These are phyloP conservation scores for Knufia fluminis DNA, from an alignment of 2,329 filamentous ascomycete genomes.

Conservation along the genomic window DNA sequence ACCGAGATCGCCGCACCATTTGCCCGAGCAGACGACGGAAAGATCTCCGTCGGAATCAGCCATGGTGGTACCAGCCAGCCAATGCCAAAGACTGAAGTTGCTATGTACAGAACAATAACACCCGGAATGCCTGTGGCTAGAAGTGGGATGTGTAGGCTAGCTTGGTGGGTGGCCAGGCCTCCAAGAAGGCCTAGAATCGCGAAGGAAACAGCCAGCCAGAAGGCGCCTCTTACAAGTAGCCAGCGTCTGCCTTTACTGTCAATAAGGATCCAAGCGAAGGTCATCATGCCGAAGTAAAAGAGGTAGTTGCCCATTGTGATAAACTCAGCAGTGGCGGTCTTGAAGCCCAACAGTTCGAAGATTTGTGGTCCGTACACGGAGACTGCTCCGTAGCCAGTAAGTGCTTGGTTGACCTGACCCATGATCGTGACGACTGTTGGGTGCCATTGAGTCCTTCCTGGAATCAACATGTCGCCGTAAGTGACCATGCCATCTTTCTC, in stretches of 20 bases:
- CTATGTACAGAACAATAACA: conserved; percentile 23
- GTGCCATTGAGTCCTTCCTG: conserved; percentile 48
- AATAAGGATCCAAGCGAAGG: conserved; percentile 51
- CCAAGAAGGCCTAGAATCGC: conserved; percentile 24
- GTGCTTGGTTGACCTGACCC: conserved; percentile 53
- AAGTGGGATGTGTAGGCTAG: conserved; percentile 17
- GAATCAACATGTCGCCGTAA: conserved; percentile 51
- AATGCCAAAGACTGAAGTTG: conserved; percentile 41
- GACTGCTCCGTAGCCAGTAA: conserved; percentile 51
- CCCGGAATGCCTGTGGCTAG: conserved; percentile 23
- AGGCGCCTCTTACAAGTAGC: conserved; percentile 23
- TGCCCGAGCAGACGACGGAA: conserved; percentile 47
- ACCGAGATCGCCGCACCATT: conserved; percentile 52
- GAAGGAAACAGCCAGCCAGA: conserved; percentile 23
- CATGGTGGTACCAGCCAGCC: conserved; percentile 44
- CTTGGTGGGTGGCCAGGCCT: conserved; percentile 21
- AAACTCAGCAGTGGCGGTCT: conserved; percentile 43
- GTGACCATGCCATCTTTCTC: conserved; percentile 35
- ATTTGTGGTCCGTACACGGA: conserved; percentile 56
- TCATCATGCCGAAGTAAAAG: conserved; percentile 54
- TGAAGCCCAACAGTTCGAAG: conserved; percentile 52
- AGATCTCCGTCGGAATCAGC: conserved; percentile 48
- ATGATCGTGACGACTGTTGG: conserved; percentile 53
- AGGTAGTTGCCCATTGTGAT: conserved; percentile 53
- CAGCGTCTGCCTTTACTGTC: conserved; percentile 25